These are phyloP conservation scores for grape (Vitis vinifera) DNA, from an alignment of 164 flowering plant species.

Conservation along the genomic window DNA sequence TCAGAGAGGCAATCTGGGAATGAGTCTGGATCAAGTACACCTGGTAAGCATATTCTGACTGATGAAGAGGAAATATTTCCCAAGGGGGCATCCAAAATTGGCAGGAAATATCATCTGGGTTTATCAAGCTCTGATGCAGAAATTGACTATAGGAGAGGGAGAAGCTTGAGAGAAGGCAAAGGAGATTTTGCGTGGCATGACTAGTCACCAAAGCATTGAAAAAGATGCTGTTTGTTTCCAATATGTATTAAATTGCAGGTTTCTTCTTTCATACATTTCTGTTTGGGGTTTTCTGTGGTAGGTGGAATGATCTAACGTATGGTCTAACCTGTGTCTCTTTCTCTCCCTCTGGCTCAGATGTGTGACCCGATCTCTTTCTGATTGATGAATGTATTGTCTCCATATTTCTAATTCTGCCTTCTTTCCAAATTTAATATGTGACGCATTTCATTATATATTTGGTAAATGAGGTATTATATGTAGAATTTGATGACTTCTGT, in stretches of 20 bases:
- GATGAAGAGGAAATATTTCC: slow-evolving; percentile 63
- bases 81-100: slow-evolving; percentile 39
- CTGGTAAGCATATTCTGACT: slow-evolving; percentile 18
- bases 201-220: slow-evolving; percentile 12
- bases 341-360: background rate
- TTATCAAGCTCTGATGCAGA: slow-evolving; percentile 85
- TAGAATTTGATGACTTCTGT: too few species aligned
- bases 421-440: slow-evolving; percentile 5
- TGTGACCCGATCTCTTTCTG: slow-evolving; percentile 10
- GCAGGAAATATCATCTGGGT: slow-evolving; percentile 57
- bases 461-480: too few species aligned
- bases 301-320: slow-evolving; percentile 32
- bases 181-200: slow-evolving; percentile 45
- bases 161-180: slow-evolving; percentile 64
- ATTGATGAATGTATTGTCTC: slow-evolving; percentile 19
- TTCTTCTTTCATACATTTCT: slow-evolving; percentile 19
- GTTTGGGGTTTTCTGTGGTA: slow-evolving; percentile 24
- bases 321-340: slow-evolving; percentile 20
- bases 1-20: slow-evolving; percentile 29
- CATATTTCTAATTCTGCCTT: background rate
- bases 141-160: slow-evolving; percentile 78
- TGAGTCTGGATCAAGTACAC: slow-evolving; percentile 29
- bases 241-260: slow-evolving; percentile 28
- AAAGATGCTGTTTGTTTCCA: slow-evolving; percentile 6
- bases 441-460: slow-evolving; percentile 10